Base-by-base conservation (phyloP, 1,139 yeast species). In the Wickerhamiella infanticola region DNA sequence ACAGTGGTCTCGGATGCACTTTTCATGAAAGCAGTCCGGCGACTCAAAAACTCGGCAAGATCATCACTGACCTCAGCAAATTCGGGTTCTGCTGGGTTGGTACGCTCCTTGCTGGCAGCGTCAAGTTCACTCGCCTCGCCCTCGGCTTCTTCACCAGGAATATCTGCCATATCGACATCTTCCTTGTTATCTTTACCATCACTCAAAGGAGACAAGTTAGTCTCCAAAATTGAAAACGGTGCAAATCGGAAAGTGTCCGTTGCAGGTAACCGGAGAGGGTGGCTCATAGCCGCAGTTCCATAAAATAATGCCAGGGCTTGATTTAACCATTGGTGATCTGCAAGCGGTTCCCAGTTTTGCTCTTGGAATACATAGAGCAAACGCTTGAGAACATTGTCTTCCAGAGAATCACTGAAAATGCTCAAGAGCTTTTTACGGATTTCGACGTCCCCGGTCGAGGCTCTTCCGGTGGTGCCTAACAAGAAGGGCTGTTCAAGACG, bases 401-500 rank as follows among this genome's bases (percentile, higher is more conserved):
- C 97, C 51, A 93, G 69, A 53, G 95, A 82, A 46, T 74, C 75
- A 60, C 81, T 80, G 59, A 93, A 67, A 46, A 93, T 82, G 0
- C 74, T 65, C 94, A 93, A 83, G 54, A 93, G 72, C 54, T 78
- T 79, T 49, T 76, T 73, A 48, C 98, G 75, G 40, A 85, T 81
- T 2, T 72, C 69, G 5, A 80, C 81, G 58, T 86, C 90, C 0
- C 82, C 78, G 1, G 85, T 73, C 40, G 94, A 72, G 0, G 97
- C 86, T 41, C 97, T 97, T 2, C 85, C 72, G 41, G 94, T 72
- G 0, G 98, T 90, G 40, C 98, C 98, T 18, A 86, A 90, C 58
- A 93, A 68, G 61, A 93, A 93, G 24, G 98, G 95, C 60, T 88
- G 96, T 59, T 93, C 98, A 85, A 93, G 79, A 49, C 98, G 72